A percentile compares a stretch with the other conserved stretches of the same genome.
Evolutionary conservation across 345 rosid genomes (phyloP).

Genomic region (Hirschfeldia incana): DNA sequence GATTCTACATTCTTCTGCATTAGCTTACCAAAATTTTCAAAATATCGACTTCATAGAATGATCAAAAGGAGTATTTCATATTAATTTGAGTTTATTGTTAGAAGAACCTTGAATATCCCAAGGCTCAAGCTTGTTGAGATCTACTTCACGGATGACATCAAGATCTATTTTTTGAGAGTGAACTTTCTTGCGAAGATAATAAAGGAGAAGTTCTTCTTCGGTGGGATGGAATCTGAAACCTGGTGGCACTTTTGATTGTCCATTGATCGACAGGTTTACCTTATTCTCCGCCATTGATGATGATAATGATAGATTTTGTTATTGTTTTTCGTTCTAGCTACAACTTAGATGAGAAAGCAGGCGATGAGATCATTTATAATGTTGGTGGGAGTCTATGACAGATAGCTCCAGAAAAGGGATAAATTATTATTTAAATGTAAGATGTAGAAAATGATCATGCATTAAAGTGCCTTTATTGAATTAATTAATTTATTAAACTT

Average conservation of each 20-base stretch:
- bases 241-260: slow-evolving; percentile 94
- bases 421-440: slow-evolving; percentile 30
- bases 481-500: slow-evolving; percentile 2
- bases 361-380: slow-evolving; percentile 69
- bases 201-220: slow-evolving; percentile 94
- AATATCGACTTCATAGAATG: neutral
- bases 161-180: slow-evolving; percentile 84
- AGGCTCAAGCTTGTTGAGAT: slow-evolving; percentile 98
- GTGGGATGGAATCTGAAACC: slow-evolving; percentile 99
- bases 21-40: slow-evolving; percentile 1
- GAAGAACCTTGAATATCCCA: slow-evolving; percentile 93
- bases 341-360: slow-evolving; percentile 44
- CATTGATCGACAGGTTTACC: slow-evolving; percentile 85
- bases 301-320: neutral
- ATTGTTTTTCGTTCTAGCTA: slow-evolving; percentile 26
- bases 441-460: slow-evolving; percentile 11
- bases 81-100: slow-evolving; percentile 3
- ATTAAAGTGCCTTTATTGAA: slow-evolving; percentile 29
- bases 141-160: slow-evolving; percentile 95
- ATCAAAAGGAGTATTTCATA: neutral
- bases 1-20: slow-evolving; percentile 82
- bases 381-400: slow-evolving; percentile 48
- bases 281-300: slow-evolving; percentile 49
- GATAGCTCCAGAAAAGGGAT: slow-evolving; percentile 2
- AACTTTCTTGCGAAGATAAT: slow-evolving; percentile 90